These are phyloP conservation scores for Yarrowia osloensis DNA, from an alignment of 805 yeast species.

Conservation along the genomic window DNA sequence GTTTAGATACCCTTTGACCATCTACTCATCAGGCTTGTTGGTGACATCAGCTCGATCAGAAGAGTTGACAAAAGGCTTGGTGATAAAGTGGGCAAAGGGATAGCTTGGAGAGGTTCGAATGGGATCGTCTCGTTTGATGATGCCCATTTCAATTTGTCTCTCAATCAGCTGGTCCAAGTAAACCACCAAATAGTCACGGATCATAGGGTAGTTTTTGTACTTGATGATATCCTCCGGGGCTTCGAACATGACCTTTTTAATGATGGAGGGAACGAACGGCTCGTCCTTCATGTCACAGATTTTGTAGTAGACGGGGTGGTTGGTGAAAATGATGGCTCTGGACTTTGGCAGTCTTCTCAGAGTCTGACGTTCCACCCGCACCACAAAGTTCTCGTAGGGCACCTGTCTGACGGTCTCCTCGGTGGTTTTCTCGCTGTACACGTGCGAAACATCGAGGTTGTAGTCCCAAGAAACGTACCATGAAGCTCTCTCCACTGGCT, in stretches of 20 bases:
- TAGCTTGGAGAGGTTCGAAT: background rate
- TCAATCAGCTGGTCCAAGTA: constrained; percentile 60
- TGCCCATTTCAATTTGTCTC: constrained; percentile 52
- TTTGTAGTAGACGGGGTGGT: constrained; percentile 72
- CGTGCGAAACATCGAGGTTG: constrained; percentile 18
- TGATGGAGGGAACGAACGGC: constrained; percentile 65
- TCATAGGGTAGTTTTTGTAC: constrained; percentile 61
- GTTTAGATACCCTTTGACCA: background rate
- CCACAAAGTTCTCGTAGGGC: constrained; percentile 57
- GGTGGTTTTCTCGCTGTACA: constrained; percentile 51
- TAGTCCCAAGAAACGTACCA: constrained; percentile 74
- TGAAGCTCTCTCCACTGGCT: constrained; percentile 71
- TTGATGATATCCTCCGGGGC: constrained; percentile 66
- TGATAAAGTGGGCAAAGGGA: constrained; percentile 9
- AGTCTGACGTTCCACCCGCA: constrained; percentile 74
- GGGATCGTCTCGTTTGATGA: constrained; percentile 14
- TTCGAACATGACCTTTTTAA: constrained; percentile 62
- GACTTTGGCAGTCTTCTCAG: constrained; percentile 66
- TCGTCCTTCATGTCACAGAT: constrained; percentile 80
- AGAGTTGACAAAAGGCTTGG: constrained; percentile 5
- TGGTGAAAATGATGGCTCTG: constrained; percentile 61
- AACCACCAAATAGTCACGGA: constrained; percentile 60
- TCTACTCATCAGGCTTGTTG: background rate
- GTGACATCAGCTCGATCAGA: background rate
- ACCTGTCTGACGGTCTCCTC: constrained; percentile 35